Evolutionary conservation across 352 stramenopile genomes (phyloP), one percentile per base, ranked within the genome.

Genomic region (Pythium plurisporium): DNA sequence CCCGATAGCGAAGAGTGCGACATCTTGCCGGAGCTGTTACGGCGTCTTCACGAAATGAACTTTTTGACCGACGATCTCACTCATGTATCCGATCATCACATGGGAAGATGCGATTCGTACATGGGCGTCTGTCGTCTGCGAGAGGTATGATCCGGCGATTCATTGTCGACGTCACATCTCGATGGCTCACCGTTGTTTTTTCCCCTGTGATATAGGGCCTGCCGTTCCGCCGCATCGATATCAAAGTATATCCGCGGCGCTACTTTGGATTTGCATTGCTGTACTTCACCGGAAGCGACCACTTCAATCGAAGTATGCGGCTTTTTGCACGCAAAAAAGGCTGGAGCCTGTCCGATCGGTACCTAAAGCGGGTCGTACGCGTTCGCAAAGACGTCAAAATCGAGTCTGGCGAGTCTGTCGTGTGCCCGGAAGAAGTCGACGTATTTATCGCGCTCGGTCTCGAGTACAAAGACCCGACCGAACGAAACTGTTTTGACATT

Each of bases 241-340:
- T 96, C 64, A 96, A 94, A 59, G 74, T 95, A 34, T 96, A 95
- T 50, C 84, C 85, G 33, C 79, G 82, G 2, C 68, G 76, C 1
- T 86, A 72, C 29, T 94, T 91, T 48, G 76, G 83, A 4, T 94
- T 92, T 58, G 87, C 87, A 22, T 67, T 95, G 25, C 59, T 97
- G 29, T 96, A 96, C 58, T 97, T 97, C 62, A 97, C 89, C 0
- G 87, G 88, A 23, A 96, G 83, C 56, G 87, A 96, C 56, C 86
- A 96, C 40, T 97, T 96, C 54, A 97, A 97, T 62, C 72, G 73
- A 31, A 94, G 80, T 27, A 92, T 96, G 78, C 66, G 86, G 14
- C 67, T 88, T 0, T 94, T 79, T 66, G 83, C 83, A 2, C 84
- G 80, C 45, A 89, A 86, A 34, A 91, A 91, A 37, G 86, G 82